phyloP scores from a whole-genome alignment of 1,284 basidiomycete species.

The Wallemia ichthyophaga region DNA sequence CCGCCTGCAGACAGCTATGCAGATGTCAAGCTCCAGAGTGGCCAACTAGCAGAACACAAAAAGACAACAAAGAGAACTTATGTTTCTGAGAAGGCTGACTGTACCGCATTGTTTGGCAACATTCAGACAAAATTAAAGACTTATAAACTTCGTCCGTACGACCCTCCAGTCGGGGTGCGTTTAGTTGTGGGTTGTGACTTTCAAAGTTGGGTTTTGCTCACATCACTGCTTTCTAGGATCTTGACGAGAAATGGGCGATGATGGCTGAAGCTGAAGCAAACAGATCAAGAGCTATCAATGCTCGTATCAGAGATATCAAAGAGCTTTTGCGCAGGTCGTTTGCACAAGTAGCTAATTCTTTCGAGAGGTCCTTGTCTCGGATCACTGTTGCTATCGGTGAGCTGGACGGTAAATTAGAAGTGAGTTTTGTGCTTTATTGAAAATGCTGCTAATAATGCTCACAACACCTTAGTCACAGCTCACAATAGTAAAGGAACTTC shows the following conservation, averaged over 20 bases:
- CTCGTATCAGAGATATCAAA: conserved; percentile 69
- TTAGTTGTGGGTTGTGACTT: conserved; percentile 21
- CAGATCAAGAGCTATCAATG: conserved; percentile 58
- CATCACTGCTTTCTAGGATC: conserved; percentile 20
- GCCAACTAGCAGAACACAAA: conserved; percentile 51
- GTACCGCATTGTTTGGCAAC: conserved; percentile 65
- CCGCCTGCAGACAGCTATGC: conserved; percentile 41
- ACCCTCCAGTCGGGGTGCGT: conserved; percentile 38
- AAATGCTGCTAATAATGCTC: neutral
- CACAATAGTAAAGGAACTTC: neutral
- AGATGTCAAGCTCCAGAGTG: conserved; percentile 45
- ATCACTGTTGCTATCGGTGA: conserved; percentile 45
- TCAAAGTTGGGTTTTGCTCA: neutral
- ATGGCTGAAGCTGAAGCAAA: conserved; percentile 44
- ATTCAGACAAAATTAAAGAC: conserved; percentile 82
- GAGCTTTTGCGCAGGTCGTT: conserved; percentile 56
- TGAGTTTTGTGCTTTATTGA: conserved; percentile 13
- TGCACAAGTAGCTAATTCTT: conserved; percentile 53
- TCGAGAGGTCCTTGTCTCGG: conserved; percentile 36
- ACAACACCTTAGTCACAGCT: neutral
- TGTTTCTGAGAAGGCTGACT: conserved; percentile 67
- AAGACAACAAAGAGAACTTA: conserved; percentile 54
- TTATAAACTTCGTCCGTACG: conserved; percentile 54
- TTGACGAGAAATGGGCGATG: conserved; percentile 47
- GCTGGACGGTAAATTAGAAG: conserved; percentile 50